phyloP scores from a whole-genome alignment of 2,329 filamentous ascomycete species.

The Fusarium nisikadoi region DNA sequence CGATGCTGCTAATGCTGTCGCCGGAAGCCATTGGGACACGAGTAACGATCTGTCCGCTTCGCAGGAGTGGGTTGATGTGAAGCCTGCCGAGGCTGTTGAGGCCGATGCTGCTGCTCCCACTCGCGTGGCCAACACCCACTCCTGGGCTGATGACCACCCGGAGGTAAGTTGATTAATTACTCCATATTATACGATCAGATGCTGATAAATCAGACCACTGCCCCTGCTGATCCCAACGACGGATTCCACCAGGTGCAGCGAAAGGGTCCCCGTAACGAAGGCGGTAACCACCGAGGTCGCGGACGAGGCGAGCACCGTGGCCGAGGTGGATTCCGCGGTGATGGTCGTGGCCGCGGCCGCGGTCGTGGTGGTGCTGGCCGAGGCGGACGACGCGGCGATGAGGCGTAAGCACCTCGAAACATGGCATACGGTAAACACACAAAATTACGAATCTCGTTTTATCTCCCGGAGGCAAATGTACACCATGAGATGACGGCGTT shows the following conservation, averaged over 20 bases:
- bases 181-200: background rate
- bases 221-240: conserved; percentile 61
- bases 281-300: conserved; percentile 54
- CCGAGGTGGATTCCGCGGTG: conserved; percentile 62
- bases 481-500: conserved; percentile 56
- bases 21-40: conserved; percentile 73
- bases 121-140: conserved; percentile 66
- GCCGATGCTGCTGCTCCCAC: conserved; percentile 73
- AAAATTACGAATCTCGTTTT: conserved; percentile 45
- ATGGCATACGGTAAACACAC: conserved; percentile 42
- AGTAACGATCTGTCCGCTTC: conserved; percentile 57
- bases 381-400: conserved; percentile 52
- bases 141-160: conserved; percentile 85
- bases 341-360: conserved; percentile 56
- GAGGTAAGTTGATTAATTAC: conserved; percentile 53
- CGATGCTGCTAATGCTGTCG: conserved; percentile 68
- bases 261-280: conserved; percentile 65
- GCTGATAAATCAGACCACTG: conserved; percentile 47
- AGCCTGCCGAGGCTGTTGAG: conserved; percentile 78
- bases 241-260: conserved; percentile 79
- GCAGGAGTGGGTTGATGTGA: conserved; percentile 77
- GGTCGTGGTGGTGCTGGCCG: conserved; percentile 53
- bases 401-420: conserved; percentile 49
- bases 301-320: conserved; percentile 63
- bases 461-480: conserved; percentile 51